Base-by-base conservation (phyloP, 108 stramenopile genomes). In the Conticribra weissflogii region DNA sequence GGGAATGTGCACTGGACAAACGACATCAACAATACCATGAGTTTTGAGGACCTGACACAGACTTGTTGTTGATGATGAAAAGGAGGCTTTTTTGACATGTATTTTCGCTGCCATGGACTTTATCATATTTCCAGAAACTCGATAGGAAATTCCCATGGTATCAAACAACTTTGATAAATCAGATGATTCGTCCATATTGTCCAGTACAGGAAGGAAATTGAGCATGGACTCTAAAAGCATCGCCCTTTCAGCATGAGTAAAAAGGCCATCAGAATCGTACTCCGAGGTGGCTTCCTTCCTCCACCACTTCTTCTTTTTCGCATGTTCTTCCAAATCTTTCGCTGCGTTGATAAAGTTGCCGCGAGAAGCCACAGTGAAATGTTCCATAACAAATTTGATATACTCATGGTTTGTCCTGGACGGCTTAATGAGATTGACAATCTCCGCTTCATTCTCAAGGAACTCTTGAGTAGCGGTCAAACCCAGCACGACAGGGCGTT, bases 401-500 rank as follows among this genome's bases (percentile, higher is more conserved):
- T 75, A 55, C 0, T 47, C 47, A 48, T 78, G 63, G 33, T 45
- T 21, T 12, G 74, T 81, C 34, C 76, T 50, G 23, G 57, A 67
- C 21, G 73, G 73, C 50, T 85, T 85, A 28, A 85, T 68, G 23
- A 85, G 44, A 15, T 65, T 71, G 15, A 80, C 48, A 23, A 59
- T 51, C 68, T 90, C 80, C 0, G 89, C 89, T 68, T 87, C 79
- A 15, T 54, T 30, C 48, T 87, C 86, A 41, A 90, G 41, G 17
- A 50, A 25, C 44, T 48, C 36, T 63, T 85, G 85, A 1, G 83
- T 74, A 1, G 85, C 59, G n/a, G 86, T 84, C 15, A 90, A 29
- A 2, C 72, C 63, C 14, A 85, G 27, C 28, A 74, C 65, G 4
- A 69, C 59, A 2, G 34, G 15, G 3, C 41, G 8, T 12, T 21